Base-by-base conservation (phyloP, 805 yeast species). In the Metschnikowia santaceciliae region DNA sequence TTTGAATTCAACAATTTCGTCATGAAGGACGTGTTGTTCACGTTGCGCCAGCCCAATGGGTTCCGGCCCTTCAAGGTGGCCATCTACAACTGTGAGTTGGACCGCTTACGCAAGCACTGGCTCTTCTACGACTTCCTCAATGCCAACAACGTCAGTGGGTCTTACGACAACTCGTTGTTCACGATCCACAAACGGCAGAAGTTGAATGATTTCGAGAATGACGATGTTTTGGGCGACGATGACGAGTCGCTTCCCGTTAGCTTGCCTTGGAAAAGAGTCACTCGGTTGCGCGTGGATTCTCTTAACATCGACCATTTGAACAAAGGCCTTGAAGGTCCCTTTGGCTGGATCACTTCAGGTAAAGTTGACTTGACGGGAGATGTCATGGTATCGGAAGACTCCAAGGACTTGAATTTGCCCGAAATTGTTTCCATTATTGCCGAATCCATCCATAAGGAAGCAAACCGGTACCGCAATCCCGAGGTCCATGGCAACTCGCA, bases 301-400 rank as follows among this genome's bases (percentile, higher is more conserved):
- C 78, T 94, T 49, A 84, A 83, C 62, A 79, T 94, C 36, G 96
- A 92, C 58, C 98, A 94, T 68, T 70, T 94, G 51, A 94, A 94
- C 63, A 81, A 88, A 1, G 98, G 97, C 0, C 78, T 88, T 51
- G 83, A 84, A 49, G 99, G 99, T 0, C 96, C 98, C 11, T 90
- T 94, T 68, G 97, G 98, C 6, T 94, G 99, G 99, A 92, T 94
- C 50, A 83, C 89, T 5, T 78, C 81, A 54, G 99, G 99, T 13
- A 83, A 83, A 47, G 98, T 92, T 20, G 97, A 94, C 67, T 85
- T 94, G 84, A 72, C 89, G 55, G 97, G 97, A 6, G 97, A 94
- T 63, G 82, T 92, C 15, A 81, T 84, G 77, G 83, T 90, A 2
- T 95, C 96, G 0, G 80, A 81, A 43, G 83, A 81, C 47, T 75